Evolutionary conservation across 352 stramenopile genomes (phyloP).

Genomic region (Phytophthora palmivora): DNA sequence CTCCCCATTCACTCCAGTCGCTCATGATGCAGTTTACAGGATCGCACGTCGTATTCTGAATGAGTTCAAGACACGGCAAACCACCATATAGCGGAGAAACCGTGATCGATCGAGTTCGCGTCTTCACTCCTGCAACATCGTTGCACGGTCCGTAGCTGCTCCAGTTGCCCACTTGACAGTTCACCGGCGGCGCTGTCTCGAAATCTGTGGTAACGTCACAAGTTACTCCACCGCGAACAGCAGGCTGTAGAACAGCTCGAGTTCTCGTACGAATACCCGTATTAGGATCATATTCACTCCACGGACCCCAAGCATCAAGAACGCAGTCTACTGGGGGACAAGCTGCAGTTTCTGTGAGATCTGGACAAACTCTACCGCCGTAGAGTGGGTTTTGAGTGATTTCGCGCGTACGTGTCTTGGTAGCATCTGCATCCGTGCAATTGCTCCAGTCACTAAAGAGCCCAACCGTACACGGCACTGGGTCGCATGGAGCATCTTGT

Average conservation of each 20-base stretch:
- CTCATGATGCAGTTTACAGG: constrained; percentile 62
- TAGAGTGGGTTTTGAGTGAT: constrained; percentile 47
- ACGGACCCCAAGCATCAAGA: constrained; percentile 46
- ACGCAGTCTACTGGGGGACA: constrained; percentile 55
- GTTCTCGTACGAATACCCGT: constrained; percentile 45
- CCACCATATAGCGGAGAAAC: constrained; percentile 53
- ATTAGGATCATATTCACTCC: constrained; percentile 47
- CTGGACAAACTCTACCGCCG: constrained; percentile 36
- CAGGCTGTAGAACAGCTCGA: constrained; percentile 32
- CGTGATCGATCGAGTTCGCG: constrained; percentile 40
- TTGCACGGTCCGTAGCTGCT: constrained; percentile 53
- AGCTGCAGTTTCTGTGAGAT: constrained; percentile 31
- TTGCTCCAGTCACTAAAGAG: constrained; percentile 54
- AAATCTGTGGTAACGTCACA: constrained; percentile 44
- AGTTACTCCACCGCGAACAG: constrained; percentile 47
- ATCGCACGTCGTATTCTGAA: constrained; percentile 51
- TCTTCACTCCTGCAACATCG: constrained; percentile 36
- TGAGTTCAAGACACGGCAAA: constrained; percentile 42
- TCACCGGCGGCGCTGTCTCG: constrained; percentile 46
- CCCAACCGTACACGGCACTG: constrained; percentile 47
- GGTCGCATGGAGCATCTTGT: constrained; percentile 49
- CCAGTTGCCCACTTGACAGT: constrained; percentile 63
- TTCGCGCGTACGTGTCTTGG: constrained; percentile 38
- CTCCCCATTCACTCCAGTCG: constrained; percentile 44
- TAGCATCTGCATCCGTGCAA: constrained; percentile 54